Evolutionary conservation across 139 green algal species (phyloP).

Genomic region (Dunaliella sp.): DNA sequence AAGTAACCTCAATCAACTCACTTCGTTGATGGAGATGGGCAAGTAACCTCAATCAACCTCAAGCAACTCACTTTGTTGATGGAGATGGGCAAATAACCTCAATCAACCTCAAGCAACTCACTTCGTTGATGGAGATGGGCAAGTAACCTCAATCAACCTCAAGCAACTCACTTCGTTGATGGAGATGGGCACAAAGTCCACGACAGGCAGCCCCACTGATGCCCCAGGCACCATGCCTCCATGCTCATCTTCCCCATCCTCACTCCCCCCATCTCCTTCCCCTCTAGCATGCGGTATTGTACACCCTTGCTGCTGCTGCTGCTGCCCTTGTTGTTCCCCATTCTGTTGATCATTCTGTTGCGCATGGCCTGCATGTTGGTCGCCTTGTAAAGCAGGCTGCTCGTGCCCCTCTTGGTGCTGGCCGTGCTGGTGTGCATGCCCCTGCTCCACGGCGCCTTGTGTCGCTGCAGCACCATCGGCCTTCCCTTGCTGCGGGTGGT

Average conservation of each 20-base stretch:
- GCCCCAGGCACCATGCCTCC: neutral
- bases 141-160: too few species aligned
- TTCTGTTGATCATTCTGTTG: slow-evolving; percentile 15
- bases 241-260: neutral
- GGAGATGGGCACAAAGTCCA: slow-evolving; percentile 7
- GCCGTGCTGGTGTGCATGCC: neutral
- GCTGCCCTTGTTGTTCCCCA: neutral
- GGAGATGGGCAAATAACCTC: too few species aligned
- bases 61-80: too few species aligned
- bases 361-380: neutral
- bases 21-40: too few species aligned
- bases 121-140: slow-evolving; percentile 4
- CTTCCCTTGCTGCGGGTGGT: neutral
- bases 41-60: too few species aligned
- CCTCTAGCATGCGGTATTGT: too few species aligned
- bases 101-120: neutral
- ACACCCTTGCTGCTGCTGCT: neutral
- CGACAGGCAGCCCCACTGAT: slow-evolving; percentile 8
- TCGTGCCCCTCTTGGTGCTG: neutral
- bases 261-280: neutral
- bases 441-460: too few species aligned
- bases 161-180: slow-evolving; percentile 1
- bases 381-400: neutral
- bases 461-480: too few species aligned
- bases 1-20: too few species aligned